Evolutionary conservation across 2,329 filamentous ascomycete genomes (phyloP).

Genomic region (Penicillium sp.): DNA sequence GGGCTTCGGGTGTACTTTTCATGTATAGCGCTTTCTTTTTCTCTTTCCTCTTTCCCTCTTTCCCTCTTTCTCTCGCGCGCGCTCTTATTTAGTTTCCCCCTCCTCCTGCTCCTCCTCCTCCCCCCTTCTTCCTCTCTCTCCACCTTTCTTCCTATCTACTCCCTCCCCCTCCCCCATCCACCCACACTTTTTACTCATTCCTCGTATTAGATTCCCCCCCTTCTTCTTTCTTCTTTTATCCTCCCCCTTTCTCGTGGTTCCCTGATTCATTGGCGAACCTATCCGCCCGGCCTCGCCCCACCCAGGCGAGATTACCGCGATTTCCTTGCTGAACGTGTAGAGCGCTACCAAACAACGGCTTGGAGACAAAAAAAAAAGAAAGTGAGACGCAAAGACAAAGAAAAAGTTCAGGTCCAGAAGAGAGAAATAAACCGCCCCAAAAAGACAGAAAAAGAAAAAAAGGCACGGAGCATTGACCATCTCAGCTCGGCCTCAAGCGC

Average conservation of each 20-base stretch:
- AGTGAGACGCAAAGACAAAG: not conserved
- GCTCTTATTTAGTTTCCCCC: constrained; percentile 7
- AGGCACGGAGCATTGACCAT: not conserved
- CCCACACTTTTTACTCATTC: not conserved
- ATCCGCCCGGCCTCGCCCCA: constrained; percentile 15
- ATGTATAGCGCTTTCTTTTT: not conserved
- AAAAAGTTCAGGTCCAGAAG: not conserved
- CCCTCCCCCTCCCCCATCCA: not conserved
- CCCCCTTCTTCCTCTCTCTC: constrained; percentile 12
- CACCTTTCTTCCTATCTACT: not conserved
- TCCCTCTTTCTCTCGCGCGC: constrained; percentile 4
- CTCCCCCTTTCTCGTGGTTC: not conserved
- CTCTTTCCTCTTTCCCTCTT: not conserved
- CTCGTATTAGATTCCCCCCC: not conserved
- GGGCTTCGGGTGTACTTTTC: constrained; percentile 6
- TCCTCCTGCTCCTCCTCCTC: constrained; percentile 14
- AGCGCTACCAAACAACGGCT: not conserved
- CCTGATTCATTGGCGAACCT: constrained; percentile 3
- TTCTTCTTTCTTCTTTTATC: not conserved
- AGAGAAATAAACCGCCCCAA: not conserved
- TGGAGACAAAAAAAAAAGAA: not conserved
- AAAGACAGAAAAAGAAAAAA: not conserved
- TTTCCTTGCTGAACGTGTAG: constrained; percentile 1
- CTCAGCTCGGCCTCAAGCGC: constrained; percentile 4
- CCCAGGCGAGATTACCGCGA: constrained; percentile 24